phyloP scores from a whole-genome alignment of 495 filamentous ascomycete species.

The Aspergillus sparsus region DNA sequence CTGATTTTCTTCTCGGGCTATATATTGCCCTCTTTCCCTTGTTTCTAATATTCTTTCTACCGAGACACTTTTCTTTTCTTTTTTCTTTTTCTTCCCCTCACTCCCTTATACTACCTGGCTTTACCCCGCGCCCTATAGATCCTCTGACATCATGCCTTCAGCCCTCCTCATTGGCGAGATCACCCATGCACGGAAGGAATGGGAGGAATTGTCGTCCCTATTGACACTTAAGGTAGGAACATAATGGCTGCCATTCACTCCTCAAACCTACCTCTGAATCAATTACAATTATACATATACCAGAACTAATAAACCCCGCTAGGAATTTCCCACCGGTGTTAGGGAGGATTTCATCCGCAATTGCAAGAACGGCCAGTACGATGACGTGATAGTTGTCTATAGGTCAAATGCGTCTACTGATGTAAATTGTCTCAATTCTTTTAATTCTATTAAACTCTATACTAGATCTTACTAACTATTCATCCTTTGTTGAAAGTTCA shows the following conservation, averaged over 20 bases:
- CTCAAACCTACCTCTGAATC: not conserved
- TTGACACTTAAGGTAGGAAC: conserved; percentile 60
- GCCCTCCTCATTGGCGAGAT: conserved; percentile 60
- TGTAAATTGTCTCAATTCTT: conserved; percentile 29
- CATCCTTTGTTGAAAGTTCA: conserved; percentile 40
- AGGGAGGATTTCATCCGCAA: conserved; percentile 55
- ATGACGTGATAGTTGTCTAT: conserved; percentile 60
- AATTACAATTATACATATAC: not conserved
- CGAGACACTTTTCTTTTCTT: conserved; percentile 4
- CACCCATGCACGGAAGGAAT: conserved; percentile 55
- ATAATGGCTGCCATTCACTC: not conserved
- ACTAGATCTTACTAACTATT: too few species aligned
- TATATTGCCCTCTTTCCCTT: not conserved
- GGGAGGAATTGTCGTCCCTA: conserved; percentile 54
- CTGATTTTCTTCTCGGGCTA: not conserved
- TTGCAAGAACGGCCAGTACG: conserved; percentile 55
- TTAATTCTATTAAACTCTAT: conserved; percentile 2
- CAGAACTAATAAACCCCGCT: not conserved
- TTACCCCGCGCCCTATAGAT: conserved; percentile 37
- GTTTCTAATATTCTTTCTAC: not conserved
- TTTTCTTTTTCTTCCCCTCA: conserved; percentile 5
- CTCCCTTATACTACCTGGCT: conserved; percentile 8
- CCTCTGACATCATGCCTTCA: conserved; percentile 32
- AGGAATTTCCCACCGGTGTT: conserved; percentile 57
- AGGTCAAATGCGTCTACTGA: conserved; percentile 60